A percentile compares a stretch with the other conserved stretches of the same genome.
These are phyloP conservation scores for Lodderomyces elongisporus DNA, from an alignment of 1,139 yeast species.

Conservation along the genomic window DNA sequence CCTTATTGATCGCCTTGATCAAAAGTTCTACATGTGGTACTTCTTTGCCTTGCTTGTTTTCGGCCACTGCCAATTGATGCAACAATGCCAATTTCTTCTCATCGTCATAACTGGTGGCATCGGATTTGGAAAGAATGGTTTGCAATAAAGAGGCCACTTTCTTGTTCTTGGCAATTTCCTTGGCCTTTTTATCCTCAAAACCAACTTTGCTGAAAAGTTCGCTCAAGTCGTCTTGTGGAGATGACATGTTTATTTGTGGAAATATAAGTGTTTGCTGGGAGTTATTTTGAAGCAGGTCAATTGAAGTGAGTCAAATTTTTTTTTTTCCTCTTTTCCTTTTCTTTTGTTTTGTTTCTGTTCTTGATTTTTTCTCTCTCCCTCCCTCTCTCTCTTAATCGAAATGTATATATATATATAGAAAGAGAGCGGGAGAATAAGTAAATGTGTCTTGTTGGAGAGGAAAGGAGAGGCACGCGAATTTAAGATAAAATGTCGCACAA, in stretches of 20 bases:
- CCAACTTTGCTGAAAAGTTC: slow-evolving; percentile 57
- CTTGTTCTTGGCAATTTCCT: slow-evolving; percentile 77
- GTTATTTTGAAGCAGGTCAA: too few species aligned
- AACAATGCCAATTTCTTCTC: slow-evolving; percentile 57
- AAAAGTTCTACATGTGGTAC: slow-evolving; percentile 44
- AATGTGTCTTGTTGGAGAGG: too few species aligned
- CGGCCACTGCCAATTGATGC: slow-evolving; percentile 66
- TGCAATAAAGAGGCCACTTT: slow-evolving; percentile 71
- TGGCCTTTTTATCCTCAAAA: slow-evolving; percentile 62
- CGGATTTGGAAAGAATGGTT: slow-evolving; percentile 38
- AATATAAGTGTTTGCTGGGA: too few species aligned
- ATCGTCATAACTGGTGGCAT: slow-evolving; percentile 30
- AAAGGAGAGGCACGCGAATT: too few species aligned
- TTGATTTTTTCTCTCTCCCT: too few species aligned
- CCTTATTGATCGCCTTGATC: slow-evolving; percentile 58
- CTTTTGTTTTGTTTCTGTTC: too few species aligned
- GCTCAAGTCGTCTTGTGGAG: slow-evolving; percentile 20
- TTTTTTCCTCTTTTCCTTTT: too few species aligned
- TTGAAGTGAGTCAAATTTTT: too few species aligned
- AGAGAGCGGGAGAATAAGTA: too few species aligned
- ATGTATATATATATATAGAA: too few species aligned
- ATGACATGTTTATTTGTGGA: slow-evolving; percentile 1
- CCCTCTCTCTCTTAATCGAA: too few species aligned
- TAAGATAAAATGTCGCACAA: too few species aligned
- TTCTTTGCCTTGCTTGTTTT: slow-evolving; percentile 44